Conservation (phyloP, 495 filamentous ascomycete genomes). For the Penicillium parvum region DNA sequence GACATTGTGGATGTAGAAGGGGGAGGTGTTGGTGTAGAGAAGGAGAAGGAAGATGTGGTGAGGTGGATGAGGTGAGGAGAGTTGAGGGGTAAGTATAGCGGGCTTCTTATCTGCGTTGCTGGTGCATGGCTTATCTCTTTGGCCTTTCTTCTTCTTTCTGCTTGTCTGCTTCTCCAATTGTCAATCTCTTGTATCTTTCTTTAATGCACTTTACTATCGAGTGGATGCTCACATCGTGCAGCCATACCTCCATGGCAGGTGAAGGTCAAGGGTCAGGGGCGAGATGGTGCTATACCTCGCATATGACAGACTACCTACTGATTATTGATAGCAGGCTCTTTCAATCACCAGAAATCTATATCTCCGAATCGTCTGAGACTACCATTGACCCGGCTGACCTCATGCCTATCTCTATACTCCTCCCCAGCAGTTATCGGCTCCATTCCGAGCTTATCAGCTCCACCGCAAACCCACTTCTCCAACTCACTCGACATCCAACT, state of each 20-base stretch:
- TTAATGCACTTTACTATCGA: no score
- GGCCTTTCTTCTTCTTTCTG: no score
- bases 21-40: conserved; percentile 1
- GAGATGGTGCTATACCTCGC: no score
- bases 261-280: no score
- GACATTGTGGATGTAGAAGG: conserved; percentile 19
- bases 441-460: conserved; percentile 8
- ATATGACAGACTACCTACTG: no score
- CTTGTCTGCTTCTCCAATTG: neutral
- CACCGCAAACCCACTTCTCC: conserved; percentile 8
- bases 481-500: neutral
- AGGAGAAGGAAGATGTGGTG: no score
- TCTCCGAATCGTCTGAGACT: no score
- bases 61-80: conserved; percentile 1
- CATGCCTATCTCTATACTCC: neutral
- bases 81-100: conserved; percentile 2
- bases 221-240: no score
- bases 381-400: neutral
- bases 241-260: no score
- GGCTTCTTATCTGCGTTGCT: conserved; percentile 15
- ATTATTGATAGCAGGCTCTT: neutral
- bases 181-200: no score
- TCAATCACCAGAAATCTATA: no score
- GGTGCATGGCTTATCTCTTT: neutral
- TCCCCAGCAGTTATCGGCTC: neutral